Conservation (phyloP, 805 yeast species). For the Tetrapisispora iriomotensis region DNA sequence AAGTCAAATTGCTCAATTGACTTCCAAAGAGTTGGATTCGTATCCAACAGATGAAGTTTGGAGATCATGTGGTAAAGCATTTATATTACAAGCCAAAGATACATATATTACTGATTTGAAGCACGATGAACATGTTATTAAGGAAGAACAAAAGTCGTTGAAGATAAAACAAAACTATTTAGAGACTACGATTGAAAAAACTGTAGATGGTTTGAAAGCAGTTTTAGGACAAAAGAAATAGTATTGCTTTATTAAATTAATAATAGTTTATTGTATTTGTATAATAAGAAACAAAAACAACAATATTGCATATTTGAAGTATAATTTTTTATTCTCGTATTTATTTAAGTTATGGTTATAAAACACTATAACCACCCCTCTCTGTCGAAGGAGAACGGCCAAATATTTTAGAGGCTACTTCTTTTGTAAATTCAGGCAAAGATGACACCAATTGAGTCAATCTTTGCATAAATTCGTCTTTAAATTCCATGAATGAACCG, state of each 20-base stretch:
- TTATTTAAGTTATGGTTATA: conserved; percentile 31
- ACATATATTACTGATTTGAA: conserved; percentile 42
- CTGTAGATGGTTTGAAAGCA: conserved; percentile 52
- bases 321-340: no score
- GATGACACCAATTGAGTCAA: conserved; percentile 46
- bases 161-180: conserved; percentile 62
- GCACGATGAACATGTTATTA: conserved; percentile 42
- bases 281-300: not conserved
- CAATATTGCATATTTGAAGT: not conserved
- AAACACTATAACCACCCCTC: conserved; percentile 92
- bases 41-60: conserved; percentile 50
- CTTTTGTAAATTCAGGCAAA: conserved; percentile 56
- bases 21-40: conserved; percentile 46
- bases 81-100: conserved; percentile 33
- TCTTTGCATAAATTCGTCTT: conserved; percentile 66
- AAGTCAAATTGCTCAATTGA: conserved; percentile 42
- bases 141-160: conserved; percentile 52
- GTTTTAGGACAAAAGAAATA: conserved; percentile 19
- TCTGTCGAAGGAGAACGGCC: conserved; percentile 39
- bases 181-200: conserved; percentile 67
- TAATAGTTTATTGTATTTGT: not conserved
- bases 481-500: conserved; percentile 53
- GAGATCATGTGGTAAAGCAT: conserved; percentile 79
- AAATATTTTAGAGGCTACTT: conserved; percentile 55
- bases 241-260: not conserved